Base-by-base conservation (phyloP, 129 eudicot species). In the Centella asiatica region DNA sequence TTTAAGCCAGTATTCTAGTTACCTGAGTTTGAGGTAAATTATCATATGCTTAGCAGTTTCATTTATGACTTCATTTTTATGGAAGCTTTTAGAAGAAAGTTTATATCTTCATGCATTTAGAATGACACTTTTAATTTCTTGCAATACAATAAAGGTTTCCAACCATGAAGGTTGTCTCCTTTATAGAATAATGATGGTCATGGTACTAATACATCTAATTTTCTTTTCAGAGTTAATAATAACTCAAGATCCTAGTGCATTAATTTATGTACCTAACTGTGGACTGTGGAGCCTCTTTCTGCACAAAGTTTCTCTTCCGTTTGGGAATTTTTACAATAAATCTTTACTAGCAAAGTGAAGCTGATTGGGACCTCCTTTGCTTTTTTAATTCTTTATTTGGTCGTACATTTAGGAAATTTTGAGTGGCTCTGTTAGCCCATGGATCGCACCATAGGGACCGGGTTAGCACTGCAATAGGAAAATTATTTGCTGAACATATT, bases 1-100 rank as follows among this genome's bases (percentile, higher is more conserved):
- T 78, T 55, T 87, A 17, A 66, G 48, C 57, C 92, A 73, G 37
- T 93, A 93, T 64, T 62, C 81, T 39, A 73, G 71, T 64, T 69
- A 68, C 64, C 81, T 87, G 46, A 73, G 74, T n/a, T 48, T 45
- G 74, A 60, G 95, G 99, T 87, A 82, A 72, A 44, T 44, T 36
- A 29, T 48, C 18, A 61, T 56, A 53, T 66, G 54, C 25, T 60
- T 55, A 31, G 19, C 32, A 37, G 29, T 29, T 46, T 45, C 5
- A 26, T 46, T 48, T 61, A 60, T 25, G 29, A 42, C 34, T 50
- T 57, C 2, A 8, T 60, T 57, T 28, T 42, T 65, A 13, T 22
- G 25, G 51, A 46, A 25, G 66, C 46, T 17, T 60, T 53, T 5
- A 28, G 39, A 17, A 13, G n/a, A n/a, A n/a, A n/a, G n/a, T n/a